These are phyloP conservation scores for Rhizopus stolonifer DNA, from an alignment of 371 early-diverging fungal species.

Conservation along the genomic window DNA sequence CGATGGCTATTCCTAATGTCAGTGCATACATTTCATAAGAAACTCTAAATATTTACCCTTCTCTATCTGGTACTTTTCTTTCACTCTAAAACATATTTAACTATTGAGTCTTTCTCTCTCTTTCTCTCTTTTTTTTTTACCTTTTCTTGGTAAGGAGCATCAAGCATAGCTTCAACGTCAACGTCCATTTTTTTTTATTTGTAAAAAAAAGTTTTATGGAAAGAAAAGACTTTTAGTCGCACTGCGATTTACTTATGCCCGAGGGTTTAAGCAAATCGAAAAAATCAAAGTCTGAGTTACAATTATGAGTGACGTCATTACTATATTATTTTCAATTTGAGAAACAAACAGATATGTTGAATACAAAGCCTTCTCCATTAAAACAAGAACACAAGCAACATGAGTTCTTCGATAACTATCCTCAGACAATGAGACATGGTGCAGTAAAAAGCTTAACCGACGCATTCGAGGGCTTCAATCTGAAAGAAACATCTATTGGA, in stretches of 20 bases:
- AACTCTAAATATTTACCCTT: background rate
- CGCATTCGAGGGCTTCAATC: background rate
- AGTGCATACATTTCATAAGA: too few species aligned
- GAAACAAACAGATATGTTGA: too few species aligned
- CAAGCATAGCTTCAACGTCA: slow-evolving; percentile 84
- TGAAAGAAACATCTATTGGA: background rate
- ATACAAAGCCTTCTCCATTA: background rate
- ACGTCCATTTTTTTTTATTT: slow-evolving; percentile 53
- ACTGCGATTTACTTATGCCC: too few species aligned
- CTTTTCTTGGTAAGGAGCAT: slow-evolving; percentile 83
- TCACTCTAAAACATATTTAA: background rate
- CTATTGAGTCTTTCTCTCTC: too few species aligned
- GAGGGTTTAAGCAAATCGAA: too few species aligned
- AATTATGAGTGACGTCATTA: too few species aligned
- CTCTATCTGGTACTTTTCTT: background rate
- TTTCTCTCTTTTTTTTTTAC: too few species aligned
- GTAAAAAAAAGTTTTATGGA: too few species aligned
- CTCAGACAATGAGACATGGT: background rate
- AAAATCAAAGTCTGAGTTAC: too few species aligned
- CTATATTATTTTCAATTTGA: too few species aligned
- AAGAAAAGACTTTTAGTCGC: too few species aligned
- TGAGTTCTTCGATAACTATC: slow-evolving; percentile 1
- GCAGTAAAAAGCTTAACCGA: background rate
- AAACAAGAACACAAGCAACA: background rate
- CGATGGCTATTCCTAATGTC: slow-evolving; percentile 5